phyloP scores from a whole-genome alignment of 2,329 filamentous ascomycete species.

The Fusarium secorum region DNA sequence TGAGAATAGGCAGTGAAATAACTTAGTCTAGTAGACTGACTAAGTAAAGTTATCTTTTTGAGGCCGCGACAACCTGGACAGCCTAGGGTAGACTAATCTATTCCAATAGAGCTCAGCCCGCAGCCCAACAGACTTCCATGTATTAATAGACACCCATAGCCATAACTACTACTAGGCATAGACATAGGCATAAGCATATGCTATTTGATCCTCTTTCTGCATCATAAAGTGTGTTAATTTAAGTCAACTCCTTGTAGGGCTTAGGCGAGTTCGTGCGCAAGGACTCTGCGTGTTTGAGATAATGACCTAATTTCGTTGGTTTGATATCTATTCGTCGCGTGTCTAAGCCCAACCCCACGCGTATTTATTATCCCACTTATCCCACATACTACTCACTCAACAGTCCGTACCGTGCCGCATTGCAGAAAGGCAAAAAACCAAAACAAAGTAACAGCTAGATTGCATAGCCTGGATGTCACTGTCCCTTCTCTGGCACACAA shows the following conservation, averaged over 20 bases:
- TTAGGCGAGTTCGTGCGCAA: conserved; percentile 18
- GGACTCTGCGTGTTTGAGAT: conserved; percentile 3
- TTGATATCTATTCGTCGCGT: background rate
- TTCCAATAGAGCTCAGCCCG: conserved; percentile 11
- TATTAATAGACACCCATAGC: background rate
- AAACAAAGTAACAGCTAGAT: background rate
- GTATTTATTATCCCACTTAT: conserved; percentile 21
- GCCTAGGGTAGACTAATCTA: background rate
- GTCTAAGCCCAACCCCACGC: conserved; percentile 1
- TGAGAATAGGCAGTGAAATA: background rate
- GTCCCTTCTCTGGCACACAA: background rate
- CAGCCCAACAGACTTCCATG: background rate
- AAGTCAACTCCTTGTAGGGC: conserved; percentile 18
- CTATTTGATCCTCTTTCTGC: background rate
- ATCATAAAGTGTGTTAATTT: conserved; percentile 7
- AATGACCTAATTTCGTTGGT: conserved; percentile 21
- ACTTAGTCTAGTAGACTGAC: background rate
- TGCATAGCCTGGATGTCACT: background rate
- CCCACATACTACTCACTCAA: background rate
- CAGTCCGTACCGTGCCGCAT: background rate
- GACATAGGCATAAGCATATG: background rate
- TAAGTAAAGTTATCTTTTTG: background rate
- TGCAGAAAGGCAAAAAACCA: background rate
- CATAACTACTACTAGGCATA: background rate
- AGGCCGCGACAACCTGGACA: background rate